phyloP scores from a whole-genome alignment of 139 green algal genomes.

The Picochlorum sp. region DNA sequence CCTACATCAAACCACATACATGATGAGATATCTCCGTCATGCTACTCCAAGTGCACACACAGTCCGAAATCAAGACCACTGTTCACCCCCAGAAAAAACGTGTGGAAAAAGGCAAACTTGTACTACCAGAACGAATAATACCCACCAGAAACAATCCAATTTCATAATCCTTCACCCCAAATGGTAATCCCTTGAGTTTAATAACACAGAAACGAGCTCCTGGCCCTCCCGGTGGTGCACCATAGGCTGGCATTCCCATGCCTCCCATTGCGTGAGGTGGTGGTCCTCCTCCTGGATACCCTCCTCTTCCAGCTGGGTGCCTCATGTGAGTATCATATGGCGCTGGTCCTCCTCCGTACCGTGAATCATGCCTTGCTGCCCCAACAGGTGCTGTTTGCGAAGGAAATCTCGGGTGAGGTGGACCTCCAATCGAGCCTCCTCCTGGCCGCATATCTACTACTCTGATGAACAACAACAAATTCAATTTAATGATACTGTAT shows the following conservation, averaged over 20 bases:
- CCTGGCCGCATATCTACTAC: no score
- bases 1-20: constrained; percentile 33
- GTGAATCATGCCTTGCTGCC: constrained; percentile 5
- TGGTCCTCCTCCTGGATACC: constrained; percentile 5
- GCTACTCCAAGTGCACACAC: no score
- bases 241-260: not conserved
- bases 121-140: not conserved
- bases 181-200: constrained; percentile 62
- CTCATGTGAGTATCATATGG: not conserved
- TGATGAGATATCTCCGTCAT: no score
- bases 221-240: not conserved
- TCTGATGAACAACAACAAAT: no score
- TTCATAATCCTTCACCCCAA: constrained; percentile 65
- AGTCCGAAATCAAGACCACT: not conserved
- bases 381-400: not conserved
- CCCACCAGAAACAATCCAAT: constrained; percentile 70
- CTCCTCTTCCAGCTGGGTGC: constrained; percentile 2
- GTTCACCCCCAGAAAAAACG: no score
- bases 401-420: not conserved
- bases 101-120: not conserved
- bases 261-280: not conserved
- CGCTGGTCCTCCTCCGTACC: not conserved
- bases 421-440: no score
- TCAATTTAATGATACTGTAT: no score
- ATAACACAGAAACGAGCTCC: constrained; percentile 8